phyloP scores from a whole-genome alignment of 2,329 filamentous ascomycete genomes.

The Westerdykella ornata region DNA sequence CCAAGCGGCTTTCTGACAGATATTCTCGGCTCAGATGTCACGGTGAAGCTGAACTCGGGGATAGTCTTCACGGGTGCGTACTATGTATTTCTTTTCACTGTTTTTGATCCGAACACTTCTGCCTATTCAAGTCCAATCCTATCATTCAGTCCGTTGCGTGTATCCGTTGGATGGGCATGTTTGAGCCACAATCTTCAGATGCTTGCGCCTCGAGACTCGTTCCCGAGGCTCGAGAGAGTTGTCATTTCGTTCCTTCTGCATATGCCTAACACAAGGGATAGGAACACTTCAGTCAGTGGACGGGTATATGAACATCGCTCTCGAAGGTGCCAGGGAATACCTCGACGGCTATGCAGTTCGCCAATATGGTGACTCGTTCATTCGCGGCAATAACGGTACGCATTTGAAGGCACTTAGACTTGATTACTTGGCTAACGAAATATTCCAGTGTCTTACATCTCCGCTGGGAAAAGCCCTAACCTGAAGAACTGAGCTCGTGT shows the following conservation, averaged over 20 bases:
- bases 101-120: not conserved
- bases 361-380: conserved; percentile 89
- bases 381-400: conserved; percentile 88
- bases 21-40: conserved; percentile 89
- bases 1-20: conserved; percentile 89
- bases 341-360: conserved; percentile 77
- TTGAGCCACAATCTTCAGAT: no score
- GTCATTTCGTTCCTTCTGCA: no score
- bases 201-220: no score
- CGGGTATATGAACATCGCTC: conserved; percentile 98
- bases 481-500: no score
- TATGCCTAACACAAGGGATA: conserved; percentile 33
- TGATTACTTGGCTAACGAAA: no score
- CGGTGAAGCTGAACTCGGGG: conserved; percentile 97
- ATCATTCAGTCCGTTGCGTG: no score
- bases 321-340: conserved; percentile 91
- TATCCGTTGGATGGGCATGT: no score
- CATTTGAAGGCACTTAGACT: not conserved
- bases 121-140: no score
- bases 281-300: conserved; percentile 95
- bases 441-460: no score
- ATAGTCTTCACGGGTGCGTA: conserved; percentile 85
- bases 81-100: not conserved
- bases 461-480: no score
- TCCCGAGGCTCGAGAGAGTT: no score